Evolutionary conservation across 257 asterid species (phyloP), one percentile per base, ranked within the genome.

Genomic region (Solanum raphanifolium): DNA sequence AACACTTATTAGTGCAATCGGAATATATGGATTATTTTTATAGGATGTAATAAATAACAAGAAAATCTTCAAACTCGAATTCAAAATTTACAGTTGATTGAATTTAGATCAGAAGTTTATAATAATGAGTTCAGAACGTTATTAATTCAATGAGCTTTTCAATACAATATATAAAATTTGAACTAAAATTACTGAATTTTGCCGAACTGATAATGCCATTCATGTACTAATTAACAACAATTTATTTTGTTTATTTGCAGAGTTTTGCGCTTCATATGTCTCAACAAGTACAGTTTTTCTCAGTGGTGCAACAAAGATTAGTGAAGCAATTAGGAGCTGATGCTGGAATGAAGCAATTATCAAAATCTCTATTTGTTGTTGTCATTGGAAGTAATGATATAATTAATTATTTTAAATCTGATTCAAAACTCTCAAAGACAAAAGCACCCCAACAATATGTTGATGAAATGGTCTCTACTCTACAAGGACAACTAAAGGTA

Each of bases 381-480:
- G 94, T 94, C 11, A 95, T 96, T 9, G 99, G 98, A 25, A 96
- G 95, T 94, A 96, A 95, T 65, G 98, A 96, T 87, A 83, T 95
- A 23, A 92, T 94, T 32, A 88, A 58, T 83, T 92, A 93, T 88
- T 95, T 93, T 88, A 84, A 84, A 7, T 29, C 91, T 2, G 87
- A 82, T 9, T 84, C 91, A 2, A 85, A 81, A 7, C 13, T 46
- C 5, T 31, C 87, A 1, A 36, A 86, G 15, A 86, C 86, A 6
- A 88, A 68, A 86, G 4, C 94, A 18, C 96, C 95, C 23, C 95
- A 95, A 16, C 93, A 91, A 79, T 93, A 91, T 72, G 91, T 94
- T 73, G 89, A 91, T 62, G 93, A 87, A 39, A 95, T 96, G 99
- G 68, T 92, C 41, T 88, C 98, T 92, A 90, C 89, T 74, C 87